phyloP scores from a whole-genome alignment of 2,329 filamentous ascomycete species.

The Monilinia fructigena region DNA sequence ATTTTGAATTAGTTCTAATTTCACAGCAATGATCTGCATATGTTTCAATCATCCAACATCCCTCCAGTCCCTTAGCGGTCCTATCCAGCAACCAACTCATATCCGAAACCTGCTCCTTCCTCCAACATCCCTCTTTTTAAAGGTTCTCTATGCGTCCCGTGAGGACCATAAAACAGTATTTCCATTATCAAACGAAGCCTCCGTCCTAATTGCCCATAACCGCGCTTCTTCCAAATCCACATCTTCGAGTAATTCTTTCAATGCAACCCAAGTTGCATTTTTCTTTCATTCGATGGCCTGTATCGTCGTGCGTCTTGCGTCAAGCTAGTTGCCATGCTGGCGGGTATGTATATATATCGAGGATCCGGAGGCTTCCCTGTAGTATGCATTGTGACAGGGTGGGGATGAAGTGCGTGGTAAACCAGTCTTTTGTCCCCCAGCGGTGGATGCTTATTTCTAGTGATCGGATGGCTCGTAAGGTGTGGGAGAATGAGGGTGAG shows the following conservation, averaged over 20 bases:
- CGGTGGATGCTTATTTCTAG: constrained; percentile 27
- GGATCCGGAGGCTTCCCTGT: constrained; percentile 33
- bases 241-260: constrained; percentile 31
- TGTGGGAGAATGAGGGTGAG: constrained; percentile 26
- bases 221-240: constrained; percentile 30
- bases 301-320: constrained; percentile 22
- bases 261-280: neutral
- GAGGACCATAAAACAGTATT: neutral
- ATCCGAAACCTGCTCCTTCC: constrained; percentile 14
- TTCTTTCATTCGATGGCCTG: neutral
- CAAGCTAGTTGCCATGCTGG: neutral
- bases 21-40: neutral
- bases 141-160: neutral
- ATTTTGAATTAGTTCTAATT: neutral
- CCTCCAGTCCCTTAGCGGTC: neutral
- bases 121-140: neutral
- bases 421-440: constrained; percentile 33
- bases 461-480: constrained; percentile 28
- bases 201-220: constrained; percentile 11
- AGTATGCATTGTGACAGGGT: constrained; percentile 34
- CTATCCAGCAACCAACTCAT: constrained; percentile 24
- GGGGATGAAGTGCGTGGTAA: constrained; percentile 29
- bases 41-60: neutral
- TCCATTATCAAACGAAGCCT: neutral
- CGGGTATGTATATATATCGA: constrained; percentile 28